Evolutionary conservation across 106 monocot species (phyloP).

Genomic region (Allium cepa): DNA sequence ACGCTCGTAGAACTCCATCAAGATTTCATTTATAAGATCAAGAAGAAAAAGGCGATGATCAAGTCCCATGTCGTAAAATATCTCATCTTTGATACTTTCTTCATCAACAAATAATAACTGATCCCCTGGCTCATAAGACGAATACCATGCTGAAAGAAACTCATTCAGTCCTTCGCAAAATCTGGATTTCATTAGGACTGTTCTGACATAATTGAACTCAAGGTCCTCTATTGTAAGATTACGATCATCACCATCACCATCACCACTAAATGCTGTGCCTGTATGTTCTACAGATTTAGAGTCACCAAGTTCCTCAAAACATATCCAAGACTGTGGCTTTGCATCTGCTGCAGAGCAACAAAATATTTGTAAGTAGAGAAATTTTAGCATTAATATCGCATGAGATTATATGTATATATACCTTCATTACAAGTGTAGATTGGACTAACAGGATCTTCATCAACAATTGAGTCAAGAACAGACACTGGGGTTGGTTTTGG

Average conservation of each 20-base stretch:
- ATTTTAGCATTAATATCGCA: too few relatives aligned
- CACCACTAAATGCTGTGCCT: too few relatives aligned
- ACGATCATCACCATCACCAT: too few relatives aligned
- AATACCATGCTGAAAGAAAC: slow-evolving; percentile 18
- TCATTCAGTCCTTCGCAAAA: slow-evolving; percentile 12
- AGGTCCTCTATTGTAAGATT: background rate
- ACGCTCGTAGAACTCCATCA: slow-evolving; percentile 41
- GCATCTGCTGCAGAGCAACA: slow-evolving; percentile 4
- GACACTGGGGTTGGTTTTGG: slow-evolving; percentile 11
- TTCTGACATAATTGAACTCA: slow-evolving; percentile 44
- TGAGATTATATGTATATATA: too few relatives aligned
- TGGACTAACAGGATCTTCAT: slow-evolving; percentile 26
- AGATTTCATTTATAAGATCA: slow-evolving; percentile 64
- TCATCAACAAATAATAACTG: slow-evolving; percentile 13
- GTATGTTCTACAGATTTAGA: background rate
- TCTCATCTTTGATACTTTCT: background rate
- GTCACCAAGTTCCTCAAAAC: slow-evolving; percentile 11
- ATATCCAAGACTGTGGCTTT: slow-evolving; percentile 4
- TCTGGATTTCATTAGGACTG: slow-evolving; percentile 42
- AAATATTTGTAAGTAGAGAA: background rate
- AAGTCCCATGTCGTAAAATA: background rate
- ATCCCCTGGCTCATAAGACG: slow-evolving; percentile 23
- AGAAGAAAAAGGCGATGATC: slow-evolving; percentile 38
- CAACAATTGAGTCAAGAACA: slow-evolving; percentile 19
- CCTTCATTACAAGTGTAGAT: background rate